Base-by-base conservation (phyloP, 2,329 filamentous ascomycete species). In the Apiospora saccharicola region DNA sequence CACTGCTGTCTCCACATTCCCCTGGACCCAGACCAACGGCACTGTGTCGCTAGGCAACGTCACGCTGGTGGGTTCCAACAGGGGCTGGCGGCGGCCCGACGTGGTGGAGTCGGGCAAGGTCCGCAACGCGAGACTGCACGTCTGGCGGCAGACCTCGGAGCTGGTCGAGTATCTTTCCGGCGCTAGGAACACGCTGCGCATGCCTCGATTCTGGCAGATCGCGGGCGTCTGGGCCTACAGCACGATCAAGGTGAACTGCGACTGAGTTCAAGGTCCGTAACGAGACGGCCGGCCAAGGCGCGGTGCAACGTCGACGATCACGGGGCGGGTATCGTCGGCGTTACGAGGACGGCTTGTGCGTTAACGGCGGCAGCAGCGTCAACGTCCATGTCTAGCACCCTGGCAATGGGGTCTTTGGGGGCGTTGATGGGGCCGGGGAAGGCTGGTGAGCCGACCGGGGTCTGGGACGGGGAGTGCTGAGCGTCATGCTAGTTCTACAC, bases 41-140 rank as follows among this genome's bases (percentile, higher is more conserved):
- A 68, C 51, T 1, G 70, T 70, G 0, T 16, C 7, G 30, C 12
- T 24, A 3, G 51, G 68, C 3, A 71, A 74, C 69, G 72, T 72
- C 22, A 74, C 71, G 19, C 64, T 75, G 22, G 71, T 34, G 2
- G 24, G 4, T 24, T 57, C 51, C 24, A 14, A 19, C 12, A 16
- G 3, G 6, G 51, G 51, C 26, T 57, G 51, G 61, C 68, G 57
- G 43, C 64, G 71, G 69, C 46, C 53, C 37, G 30, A 69, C 34
- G 19, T 13, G 16, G 53, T 70, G 41, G 8, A 30, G 13, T 64
- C 44, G 10, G 49, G 43, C 22, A 71, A 75, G 43, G 68, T 73
- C 47, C 71, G 71, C 64, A 75, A 75, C 70, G 74, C 71, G 26
- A 75, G 71, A 16, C 19, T 75, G 37, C 74, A 75, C 53, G 68